Evolutionary conservation across 2,329 filamentous ascomycete genomes (phyloP), one percentile per base, ranked within the genome.

Genomic region (Tolypocladium capitatum): DNA sequence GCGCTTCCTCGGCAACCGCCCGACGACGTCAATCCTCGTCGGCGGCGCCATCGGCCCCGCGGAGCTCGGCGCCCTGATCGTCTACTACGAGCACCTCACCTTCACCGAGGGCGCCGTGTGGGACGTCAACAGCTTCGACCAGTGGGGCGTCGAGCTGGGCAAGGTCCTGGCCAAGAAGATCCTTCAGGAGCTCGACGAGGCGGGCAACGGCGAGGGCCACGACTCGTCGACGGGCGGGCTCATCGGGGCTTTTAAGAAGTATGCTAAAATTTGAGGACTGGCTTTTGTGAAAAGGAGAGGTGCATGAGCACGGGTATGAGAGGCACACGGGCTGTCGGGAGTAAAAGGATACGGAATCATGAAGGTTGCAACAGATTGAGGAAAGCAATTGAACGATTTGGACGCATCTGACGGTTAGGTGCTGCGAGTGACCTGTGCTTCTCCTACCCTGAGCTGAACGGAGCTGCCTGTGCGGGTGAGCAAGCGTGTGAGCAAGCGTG

Each of bases 81-180:
- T 89, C 55, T 98, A 97, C 78, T 98, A 98, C 70, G 92, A 98
- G 77, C 92, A 98, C 72, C 72, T 97, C 52, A 97, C 92, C 48
- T 98, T 98, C 69, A 94, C 87, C 34, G 92, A 98, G 73, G 92
- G 92, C 60, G 91, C 90, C 46, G 76, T 98, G 65, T 98, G 92
- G 92, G 94, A 97, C 73, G 95, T 98, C 76, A 98, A 98, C 80
- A 89, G 84, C 62, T 98, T 97, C 64, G 92, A 98, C 72, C 92
- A 98, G 76, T 98, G 92, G 92, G 92, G 92, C 71, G 92, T 98
- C 41, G 92, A 98, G 76, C 75, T 98, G 52, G 92, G 92, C 67
- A 98, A 98, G 83, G 82, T 84, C 36, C 74, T 98, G 56, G 92
- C 92, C 52, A 97, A 91, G 82, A 90, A 88, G 73, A 89, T 90